A percentile compares a stretch with the other conserved stretches of the same genome.
Conservation (phyloP, 202 grass and related monocot species). For the Setaria italica region DNA sequence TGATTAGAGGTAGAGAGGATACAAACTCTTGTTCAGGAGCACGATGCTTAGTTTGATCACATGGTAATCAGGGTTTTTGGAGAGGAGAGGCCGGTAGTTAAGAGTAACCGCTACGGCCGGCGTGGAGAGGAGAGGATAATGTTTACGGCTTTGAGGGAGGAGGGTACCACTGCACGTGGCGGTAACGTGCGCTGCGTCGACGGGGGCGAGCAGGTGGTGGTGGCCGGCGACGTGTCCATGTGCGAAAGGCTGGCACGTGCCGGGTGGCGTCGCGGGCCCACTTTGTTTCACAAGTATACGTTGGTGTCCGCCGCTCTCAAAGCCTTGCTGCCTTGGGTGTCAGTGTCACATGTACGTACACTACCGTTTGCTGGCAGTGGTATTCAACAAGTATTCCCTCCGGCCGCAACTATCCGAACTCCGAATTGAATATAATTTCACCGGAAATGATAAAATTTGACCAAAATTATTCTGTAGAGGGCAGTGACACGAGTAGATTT, state of each 20-base stretch:
- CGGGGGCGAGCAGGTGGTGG: neutral
- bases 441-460: neutral
- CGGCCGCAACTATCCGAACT: too few species aligned
- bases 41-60: neutral
- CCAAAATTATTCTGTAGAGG: neutral
- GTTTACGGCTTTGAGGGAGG: neutral
- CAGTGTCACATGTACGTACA: neutral
- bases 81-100: neutral
- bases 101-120: neutral
- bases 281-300: neutral
- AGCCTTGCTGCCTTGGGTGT: neutral
- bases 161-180: conserved; percentile 47
- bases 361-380: neutral
- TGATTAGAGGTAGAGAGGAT: neutral
- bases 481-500: neutral
- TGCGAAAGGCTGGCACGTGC: conserved; percentile 52
- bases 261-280: conserved; percentile 15
- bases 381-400: neutral
- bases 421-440: too few species aligned
- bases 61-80: conserved; percentile 9
- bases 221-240: conserved; percentile 35
- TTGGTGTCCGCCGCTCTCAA: neutral
- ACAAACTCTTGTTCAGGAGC: neutral
- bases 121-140: neutral
- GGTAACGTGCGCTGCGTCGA: conserved; percentile 41